Base-by-base conservation (phyloP, 2,329 filamentous ascomycete species). In the Fusarium metavorans region DNA sequence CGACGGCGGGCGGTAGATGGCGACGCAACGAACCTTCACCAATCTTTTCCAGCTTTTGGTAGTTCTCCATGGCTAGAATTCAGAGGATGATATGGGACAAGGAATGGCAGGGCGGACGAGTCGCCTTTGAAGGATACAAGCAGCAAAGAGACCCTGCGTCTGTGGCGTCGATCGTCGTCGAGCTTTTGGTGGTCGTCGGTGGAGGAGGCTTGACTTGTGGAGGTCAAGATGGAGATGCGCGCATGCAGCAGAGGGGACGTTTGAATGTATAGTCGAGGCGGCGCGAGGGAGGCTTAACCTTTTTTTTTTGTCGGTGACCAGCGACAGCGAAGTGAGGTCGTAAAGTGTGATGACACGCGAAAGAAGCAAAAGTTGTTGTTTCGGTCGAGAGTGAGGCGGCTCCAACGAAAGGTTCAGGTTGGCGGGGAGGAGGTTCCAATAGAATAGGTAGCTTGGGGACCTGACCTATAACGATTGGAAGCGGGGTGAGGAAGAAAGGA, bases 11-110 rank as follows among this genome's bases (percentile, higher is more conserved):
- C 54, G 34, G 34, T 57, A 64, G 37, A 32, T 23, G 14, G 34
- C 56, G 13, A 25, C 89, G 79, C 86, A 97, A 79, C 89, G 79
- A 86, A 97, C 95, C 95, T 90, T 98, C 95, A 84, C 95, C 95
- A 80, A 98, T 95, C 88, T 98, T 98, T 87, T 98, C 95, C 81
- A 98, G 90, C 87, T 97, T 97, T 86, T 97, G 94, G 84, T 98
- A 98, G 86, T 97, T 97, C 85, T 98, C 95, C 95, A 98, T 97
- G 76, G 71, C 75, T 65, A 66, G 41, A 66, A 66, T 23, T 70
- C 62, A 16, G 35, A 25, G 23, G 30, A 34, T 3, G 54, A 58
- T 27, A 20, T 43, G 30, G 23, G 60, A 57, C 45, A 52, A 74
- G 57, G 62, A 70, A 67, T 54, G 69, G 37, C 35, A 60, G 70